Base-by-base conservation (phyloP, 1,284 basidiomycete genomes). In the Pulveroboletus sp. region DNA sequence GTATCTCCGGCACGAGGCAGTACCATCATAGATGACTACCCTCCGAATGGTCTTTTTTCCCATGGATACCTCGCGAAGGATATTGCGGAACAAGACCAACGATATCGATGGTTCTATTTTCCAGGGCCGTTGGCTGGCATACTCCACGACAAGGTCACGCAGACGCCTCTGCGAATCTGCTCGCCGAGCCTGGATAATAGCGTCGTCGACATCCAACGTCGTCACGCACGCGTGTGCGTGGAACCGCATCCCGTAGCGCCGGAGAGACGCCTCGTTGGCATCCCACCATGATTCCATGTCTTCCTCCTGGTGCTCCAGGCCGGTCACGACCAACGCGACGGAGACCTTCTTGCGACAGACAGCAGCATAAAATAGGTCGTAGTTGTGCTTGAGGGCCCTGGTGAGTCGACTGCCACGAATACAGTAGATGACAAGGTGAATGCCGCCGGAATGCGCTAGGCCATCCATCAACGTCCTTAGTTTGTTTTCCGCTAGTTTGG, bases 371-470 rank as follows among this genome's bases (percentile, higher is more conserved):
- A 66, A 65, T 25, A 65, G 26, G 29, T 65, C 61, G 38, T 66
- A 68, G 38, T 66, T 66, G 18, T 40, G 62, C 42, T 51, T 49
- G 18, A 66, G 51, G 5, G 54, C 54, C 22, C 49, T 51, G 3
- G 44, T 62, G 44, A 64, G 35, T 45, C 64, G 49, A 11, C 28
- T 28, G 5, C 61, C 69, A n/a, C 69, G 64, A 33, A 75, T 63
- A 57, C 67, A 70, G 47, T 70, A 74, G 6, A 75, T 62, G 33
- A 75, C 59, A 11, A 75, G 68, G 50, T 54, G 66, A 35, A 74
- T 59, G 3, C 72, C 72, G 10, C 56, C 67, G 0, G 59, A 43
- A 9, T 25, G 29, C 9, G 36, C 48, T 18, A 61, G 33, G 10
- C 14, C 17, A 26, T 2, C 35, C 9, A 62, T 54, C 33, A 61